Base-by-base conservation (phyloP, 148 eudicot genomes). In the Fallopia convolvulus region DNA sequence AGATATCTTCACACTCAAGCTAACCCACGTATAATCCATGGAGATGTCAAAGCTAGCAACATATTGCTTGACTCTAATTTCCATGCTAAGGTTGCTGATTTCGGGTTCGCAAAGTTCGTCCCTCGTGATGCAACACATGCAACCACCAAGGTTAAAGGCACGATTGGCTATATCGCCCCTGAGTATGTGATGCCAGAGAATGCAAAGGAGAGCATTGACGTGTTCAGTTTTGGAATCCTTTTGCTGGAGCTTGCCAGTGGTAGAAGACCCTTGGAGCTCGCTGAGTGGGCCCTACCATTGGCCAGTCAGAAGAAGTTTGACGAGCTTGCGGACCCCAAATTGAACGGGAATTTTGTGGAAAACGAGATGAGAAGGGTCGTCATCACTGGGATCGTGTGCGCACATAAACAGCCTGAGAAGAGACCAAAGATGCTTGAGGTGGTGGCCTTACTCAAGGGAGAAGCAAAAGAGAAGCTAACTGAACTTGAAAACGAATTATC, bases 11-110 rank as follows among this genome's bases (percentile, higher is more conserved):
- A 95, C 80, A 89, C 87, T 78, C 86, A 89, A 79, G 94, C 93
- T 11, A 91, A 92, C 71, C 99, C 97, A 23, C 99, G 91, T 83
- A 85, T 95, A 53, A 95, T 95, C 82, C 99, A 95, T 82, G 46
- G 99, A 81, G 99, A 92, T 84, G 75, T 95, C 63, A 95, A 95
- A 85, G 97, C 94, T 3, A 95, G 97, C 85, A 95, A 95, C 65
- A 88, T 95, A 44, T 75, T 95, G 75, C 90, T 95, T 12, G 97
- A 93, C 72, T 81, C 88, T 2, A 90, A 93, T 72, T 91, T 91
- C 76, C 81, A 87, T 74, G 92, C 98, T 21, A 84, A 80, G 76
- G 96, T 93, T 66, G 91, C 98, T 36, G 98, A 93, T 85, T 93
- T 93, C 48, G 92, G 96, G 53, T 93, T 91, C 44, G 93, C 93